Percentiles rank a stretch among this genome's conserved stretches.
These are phyloP conservation scores for Nemania abortiva DNA, from an alignment of 2,329 filamentous ascomycete species.

Conservation along the genomic window DNA sequence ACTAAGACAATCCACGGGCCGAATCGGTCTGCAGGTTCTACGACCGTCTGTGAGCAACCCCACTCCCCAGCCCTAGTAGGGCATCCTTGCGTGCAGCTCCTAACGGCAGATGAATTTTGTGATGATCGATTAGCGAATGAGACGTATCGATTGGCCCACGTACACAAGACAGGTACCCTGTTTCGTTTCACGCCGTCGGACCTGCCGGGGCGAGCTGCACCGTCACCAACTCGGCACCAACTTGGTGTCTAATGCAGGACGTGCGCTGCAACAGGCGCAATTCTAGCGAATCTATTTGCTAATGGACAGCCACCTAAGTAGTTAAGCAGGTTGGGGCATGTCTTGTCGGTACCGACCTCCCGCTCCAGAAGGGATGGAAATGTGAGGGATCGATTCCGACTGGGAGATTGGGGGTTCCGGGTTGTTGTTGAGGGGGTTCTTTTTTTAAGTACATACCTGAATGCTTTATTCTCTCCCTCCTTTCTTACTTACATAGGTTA, in stretches of 20 bases:
- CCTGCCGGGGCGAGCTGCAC: not conserved
- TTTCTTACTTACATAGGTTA: not conserved
- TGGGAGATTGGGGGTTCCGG: not conserved
- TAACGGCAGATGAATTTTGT: not conserved
- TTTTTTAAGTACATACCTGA: not conserved
- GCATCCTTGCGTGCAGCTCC: not conserved
- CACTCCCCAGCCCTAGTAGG: not conserved
- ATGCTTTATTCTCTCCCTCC: not conserved
- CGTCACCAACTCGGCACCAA: not conserved
- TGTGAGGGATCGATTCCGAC: constrained; percentile 20
- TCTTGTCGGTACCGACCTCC: constrained; percentile 12
- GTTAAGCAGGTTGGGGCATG: not conserved
- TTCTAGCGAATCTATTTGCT: constrained; percentile 6
- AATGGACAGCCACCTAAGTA: not conserved
- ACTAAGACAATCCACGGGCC: not conserved
- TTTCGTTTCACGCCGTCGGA: constrained; percentile 11
- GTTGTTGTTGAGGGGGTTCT: not conserved
- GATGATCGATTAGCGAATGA: constrained; percentile 4
- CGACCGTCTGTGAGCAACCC: no score
- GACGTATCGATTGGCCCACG: constrained; percentile 26
- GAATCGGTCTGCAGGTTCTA: not conserved
- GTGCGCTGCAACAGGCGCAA: not conserved
- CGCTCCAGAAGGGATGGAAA: constrained; percentile 4
- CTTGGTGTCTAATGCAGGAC: not conserved
- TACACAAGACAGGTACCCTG: not conserved